Percentiles rank a stretch among this genome's conserved stretches.
Evolutionary conservation across 2,329 filamentous ascomycete genomes (phyloP).

Genomic region (Byssoonygena ceratinophila): DNA sequence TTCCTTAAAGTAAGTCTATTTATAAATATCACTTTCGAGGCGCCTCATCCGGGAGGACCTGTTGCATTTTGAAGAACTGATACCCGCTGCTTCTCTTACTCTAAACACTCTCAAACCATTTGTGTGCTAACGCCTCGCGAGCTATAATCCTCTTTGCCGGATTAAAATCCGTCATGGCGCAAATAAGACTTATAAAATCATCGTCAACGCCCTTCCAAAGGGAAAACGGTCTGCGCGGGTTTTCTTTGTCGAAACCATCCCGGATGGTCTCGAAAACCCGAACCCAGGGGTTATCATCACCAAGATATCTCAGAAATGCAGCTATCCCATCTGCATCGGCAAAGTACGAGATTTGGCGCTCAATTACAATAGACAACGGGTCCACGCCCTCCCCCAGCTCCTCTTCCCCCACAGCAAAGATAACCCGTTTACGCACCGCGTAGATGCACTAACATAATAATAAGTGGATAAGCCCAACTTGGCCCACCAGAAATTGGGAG

Average conservation of each 20-base stretch:
- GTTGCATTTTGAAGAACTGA: too few relatives aligned
- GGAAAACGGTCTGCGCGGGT: conserved; percentile 36
- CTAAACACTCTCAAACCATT: conserved; percentile 21
- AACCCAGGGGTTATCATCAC: conserved; percentile 30
- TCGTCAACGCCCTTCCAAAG: conserved; percentile 31
- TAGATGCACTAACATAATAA: conserved; percentile 36
- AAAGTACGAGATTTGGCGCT: conserved; percentile 42
- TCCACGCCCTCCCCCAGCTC: conserved; percentile 29
- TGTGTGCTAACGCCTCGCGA: conserved; percentile 26
- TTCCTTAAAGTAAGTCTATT: too few relatives aligned
- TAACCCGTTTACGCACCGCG: conserved; percentile 33
- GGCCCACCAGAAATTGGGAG: neutral
- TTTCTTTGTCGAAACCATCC: conserved; percentile 34
- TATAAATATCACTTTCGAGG: too few relatives aligned
- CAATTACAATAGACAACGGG: conserved; percentile 34
- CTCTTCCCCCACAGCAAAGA: conserved; percentile 31
- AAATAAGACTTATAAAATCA: conserved; percentile 25
- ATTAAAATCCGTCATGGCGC: conserved; percentile 25
- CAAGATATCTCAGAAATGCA: conserved; percentile 36
- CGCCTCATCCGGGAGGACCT: too few relatives aligned
- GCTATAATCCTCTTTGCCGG: conserved; percentile 27
- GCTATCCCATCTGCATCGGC: conserved; percentile 35
- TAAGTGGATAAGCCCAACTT: neutral
- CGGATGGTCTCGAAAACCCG: conserved; percentile 31
- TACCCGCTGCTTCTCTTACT: neutral